Evolutionary conservation across 2,329 filamentous ascomycete genomes (phyloP), one percentile per base, ranked within the genome.

Genomic region (Colletotrichum sp.): DNA sequence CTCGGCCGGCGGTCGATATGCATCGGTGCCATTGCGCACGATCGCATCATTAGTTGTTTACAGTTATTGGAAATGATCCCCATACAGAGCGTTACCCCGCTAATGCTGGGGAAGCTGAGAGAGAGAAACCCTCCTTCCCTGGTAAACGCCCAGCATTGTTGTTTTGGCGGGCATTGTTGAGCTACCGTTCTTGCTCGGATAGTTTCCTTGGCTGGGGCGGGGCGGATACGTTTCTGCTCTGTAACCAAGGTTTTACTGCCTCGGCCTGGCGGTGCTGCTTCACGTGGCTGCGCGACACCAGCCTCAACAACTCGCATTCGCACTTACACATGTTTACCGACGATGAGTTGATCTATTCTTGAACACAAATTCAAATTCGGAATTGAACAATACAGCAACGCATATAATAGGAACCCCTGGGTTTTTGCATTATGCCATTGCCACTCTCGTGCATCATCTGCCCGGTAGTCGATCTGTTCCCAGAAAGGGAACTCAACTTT

Each of bases 151-250:
- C 5, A 13, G 67, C 67, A 34, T 62, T 32, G 36, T 70, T 12
- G 25, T 70, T 70, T 70, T 70, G n/a, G 10, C 22, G 18, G 48
- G 55, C 55, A n/a, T 61, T 69, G 39, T 34, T 64, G 25, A 30
- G n/a, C 30, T 25, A 15, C 43, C 13, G 43, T 4, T 52, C 43
- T 52, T 52, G 43, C 10, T 18, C 34, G 34, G 28, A 61, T 67
- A 36, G 32, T 72, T 60, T 68, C 2, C 70, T 43, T 62, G 66
- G 65, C 22, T 69, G 65, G 65, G 66, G 43, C 55, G 70, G 55
- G 56, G 70, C 70, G 27, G 55, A 28, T 22, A 56, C 32, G 71
- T 74, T 68, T 70, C 71, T 64, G 15, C n/a, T 60, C 71, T 70
- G 60, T 60, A 60, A 70, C 66, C 27, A 22, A 10, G 13, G 22